Base-by-base conservation (phyloP, 1,284 basidiomycete species). In the Tylopilus sp. region DNA sequence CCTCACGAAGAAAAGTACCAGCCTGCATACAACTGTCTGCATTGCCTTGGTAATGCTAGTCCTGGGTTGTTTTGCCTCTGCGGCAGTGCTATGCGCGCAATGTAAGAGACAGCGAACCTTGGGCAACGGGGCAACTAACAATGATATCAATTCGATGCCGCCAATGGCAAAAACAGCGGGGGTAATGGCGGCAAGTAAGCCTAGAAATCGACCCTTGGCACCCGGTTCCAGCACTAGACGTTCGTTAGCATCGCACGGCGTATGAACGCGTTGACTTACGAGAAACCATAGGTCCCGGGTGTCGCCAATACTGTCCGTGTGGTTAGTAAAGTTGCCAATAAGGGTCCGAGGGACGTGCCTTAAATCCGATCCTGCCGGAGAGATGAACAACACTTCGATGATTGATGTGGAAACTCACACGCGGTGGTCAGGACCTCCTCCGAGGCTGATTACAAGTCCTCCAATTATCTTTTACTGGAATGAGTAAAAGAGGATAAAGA, bases 91-190 rank as follows among this genome's bases (percentile, higher is more conserved):
- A 14, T 14, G 7, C n/a, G 33, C 4, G 28, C 31, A 26, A 21
- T 11, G 12, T 48, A 12, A 51, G 50, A 28, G 14, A 5, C 15
- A 21, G n/a, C 18, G 8, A 28, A n/a, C 36, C 21, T 18, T 34
- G 24, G 6, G n/a, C 9, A 39, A 1, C 9, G 41, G 3, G 33
- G 8, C 2, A 61, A 63, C 81, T 66, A 53, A 85, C 74, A 89
- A 81, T 7, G 85, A 85, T 44, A 92, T 84, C 53, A 92, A 76
- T 61, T 94, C 91, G 71, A 91, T 85, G 30, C 86, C 88, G 62
- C 88, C 82, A 75, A 85, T 88, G 2, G 87, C 89, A 75, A 91
- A 94, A 2, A 83, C 85, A 11, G 90, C 88, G 63, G 89, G 86
- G 20, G 89, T 80, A 43, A 91, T 67, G 21, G 83, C 82, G 49